Evolutionary conservation across 2,329 filamentous ascomycete genomes (phyloP).

Genomic region (Dothistroma pini): DNA sequence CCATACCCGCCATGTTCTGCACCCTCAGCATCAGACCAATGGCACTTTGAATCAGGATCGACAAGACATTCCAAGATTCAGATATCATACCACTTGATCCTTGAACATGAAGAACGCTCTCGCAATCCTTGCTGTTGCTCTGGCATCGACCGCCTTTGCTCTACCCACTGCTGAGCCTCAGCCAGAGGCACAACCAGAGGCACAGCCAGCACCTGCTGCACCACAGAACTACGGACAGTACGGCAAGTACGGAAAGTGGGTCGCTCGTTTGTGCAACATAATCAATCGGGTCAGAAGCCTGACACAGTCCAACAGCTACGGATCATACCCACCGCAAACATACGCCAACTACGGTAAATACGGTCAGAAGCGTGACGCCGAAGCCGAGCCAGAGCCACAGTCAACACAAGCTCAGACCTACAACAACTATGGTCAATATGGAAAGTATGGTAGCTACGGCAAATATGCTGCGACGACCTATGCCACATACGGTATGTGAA

Average conservation of each 20-base stretch:
- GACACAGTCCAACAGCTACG: neutral
- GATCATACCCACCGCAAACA: neutral
- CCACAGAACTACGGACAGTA: constrained; percentile 3
- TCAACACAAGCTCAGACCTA: neutral
- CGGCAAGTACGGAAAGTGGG: constrained; percentile 3
- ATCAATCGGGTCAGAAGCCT: neutral
- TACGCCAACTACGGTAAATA: constrained; percentile 4
- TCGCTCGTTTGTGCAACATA: neutral
- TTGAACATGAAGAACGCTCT: constrained; percentile 18
- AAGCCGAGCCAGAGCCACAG: constrained; percentile 1
- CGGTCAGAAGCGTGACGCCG: neutral
- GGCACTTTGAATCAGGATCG: neutral
- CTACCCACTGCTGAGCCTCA: constrained; percentile 12
- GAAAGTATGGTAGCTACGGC: neutral
- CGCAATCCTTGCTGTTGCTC: constrained; percentile 12
- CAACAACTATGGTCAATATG: constrained; percentile 1
- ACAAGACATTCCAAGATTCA: neutral
- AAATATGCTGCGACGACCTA: constrained; percentile 1
- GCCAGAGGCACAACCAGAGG: constrained; percentile 8
- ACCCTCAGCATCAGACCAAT: neutral
- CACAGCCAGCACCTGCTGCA: constrained; percentile 6
- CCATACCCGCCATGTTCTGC: neutral
- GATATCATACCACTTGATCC: neutral
- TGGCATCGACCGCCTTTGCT: constrained; percentile 15
- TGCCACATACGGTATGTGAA: neutral